phyloP scores from a whole-genome alignment of 2,329 filamentous ascomycete species.

The Davidsoniella virescens region DNA sequence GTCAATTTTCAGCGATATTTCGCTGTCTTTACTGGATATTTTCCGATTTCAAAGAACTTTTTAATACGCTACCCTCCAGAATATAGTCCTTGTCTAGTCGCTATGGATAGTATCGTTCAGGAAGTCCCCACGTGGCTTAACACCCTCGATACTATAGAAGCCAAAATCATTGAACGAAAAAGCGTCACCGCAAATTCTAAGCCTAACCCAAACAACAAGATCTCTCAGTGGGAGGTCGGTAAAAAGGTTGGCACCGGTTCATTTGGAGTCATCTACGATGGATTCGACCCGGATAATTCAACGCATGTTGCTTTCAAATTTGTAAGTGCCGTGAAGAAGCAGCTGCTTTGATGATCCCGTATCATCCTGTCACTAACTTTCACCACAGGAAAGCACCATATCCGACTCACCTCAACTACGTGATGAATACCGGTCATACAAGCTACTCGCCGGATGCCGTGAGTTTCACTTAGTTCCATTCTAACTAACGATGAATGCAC shows the following conservation, averaged over 20 bases:
- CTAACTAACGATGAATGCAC: not conserved
- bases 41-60: too few species aligned
- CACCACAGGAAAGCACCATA: conserved; percentile 1
- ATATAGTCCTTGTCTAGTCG: not conserved
- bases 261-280: conserved; percentile 12
- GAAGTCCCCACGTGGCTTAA: conserved; percentile 5
- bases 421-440: conserved; percentile 11
- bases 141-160: conserved; percentile 4
- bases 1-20: too few species aligned
- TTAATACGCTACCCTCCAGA: too few species aligned
- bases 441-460: conserved; percentile 8
- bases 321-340: not conserved
- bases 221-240: not conserved
- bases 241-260: conserved; percentile 11
- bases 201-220: not conserved
- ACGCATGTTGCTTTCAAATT: conserved; percentile 9
- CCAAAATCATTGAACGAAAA: not conserved
- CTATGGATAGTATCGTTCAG: conserved; percentile 4
- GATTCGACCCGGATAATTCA: not conserved
- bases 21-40: too few species aligned
- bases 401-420: conserved; percentile 10
- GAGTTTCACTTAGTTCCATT: not conserved
- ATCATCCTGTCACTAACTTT: not conserved
- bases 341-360: not conserved
- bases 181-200: not conserved